These are phyloP conservation scores for Backusella westeae DNA, from an alignment of 192 early-diverging fungal genomes.

Conservation along the genomic window DNA sequence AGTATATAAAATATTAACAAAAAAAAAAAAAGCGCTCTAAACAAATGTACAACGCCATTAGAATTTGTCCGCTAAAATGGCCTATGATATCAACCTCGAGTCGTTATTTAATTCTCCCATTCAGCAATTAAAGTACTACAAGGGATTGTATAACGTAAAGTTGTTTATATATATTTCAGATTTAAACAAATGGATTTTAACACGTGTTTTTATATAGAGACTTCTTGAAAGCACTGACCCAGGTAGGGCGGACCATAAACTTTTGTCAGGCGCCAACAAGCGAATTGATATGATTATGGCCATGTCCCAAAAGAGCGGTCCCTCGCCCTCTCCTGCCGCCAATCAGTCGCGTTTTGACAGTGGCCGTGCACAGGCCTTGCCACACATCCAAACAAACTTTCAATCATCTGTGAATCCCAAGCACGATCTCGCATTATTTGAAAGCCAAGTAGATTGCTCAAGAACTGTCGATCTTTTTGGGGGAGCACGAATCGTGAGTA, in stretches of 20 bases:
- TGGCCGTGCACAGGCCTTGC: background rate
- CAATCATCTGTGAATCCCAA: background rate
- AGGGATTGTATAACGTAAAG: constrained; percentile 50
- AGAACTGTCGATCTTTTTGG: constrained; percentile 48
- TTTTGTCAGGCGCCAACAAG: constrained; percentile 42
- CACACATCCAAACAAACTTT: constrained; percentile 13
- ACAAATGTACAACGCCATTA: constrained; percentile 16
- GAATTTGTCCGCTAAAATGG: constrained; percentile 41
- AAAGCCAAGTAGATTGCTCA: constrained; percentile 41
- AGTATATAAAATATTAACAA: too few relatives aligned
- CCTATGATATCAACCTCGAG: constrained; percentile 48
- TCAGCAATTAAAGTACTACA: constrained; percentile 54
- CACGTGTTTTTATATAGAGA: constrained; percentile 28
- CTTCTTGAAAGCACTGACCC: constrained; percentile 51
- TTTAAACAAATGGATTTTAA: background rate
- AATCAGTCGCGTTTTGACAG: background rate
- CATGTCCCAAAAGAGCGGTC: constrained; percentile 32
- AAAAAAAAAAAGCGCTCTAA: background rate
- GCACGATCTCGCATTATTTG: constrained; percentile 19
- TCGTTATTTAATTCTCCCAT: constrained; percentile 51
- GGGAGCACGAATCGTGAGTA: constrained; percentile 47
- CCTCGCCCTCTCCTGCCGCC: background rate
- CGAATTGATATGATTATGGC: constrained; percentile 51
- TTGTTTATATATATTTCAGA: background rate
- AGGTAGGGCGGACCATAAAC: constrained; percentile 47